Evolutionary conservation across 108 stramenopile genomes (phyloP).

Genomic region (Conticribra weissflogii): DNA sequence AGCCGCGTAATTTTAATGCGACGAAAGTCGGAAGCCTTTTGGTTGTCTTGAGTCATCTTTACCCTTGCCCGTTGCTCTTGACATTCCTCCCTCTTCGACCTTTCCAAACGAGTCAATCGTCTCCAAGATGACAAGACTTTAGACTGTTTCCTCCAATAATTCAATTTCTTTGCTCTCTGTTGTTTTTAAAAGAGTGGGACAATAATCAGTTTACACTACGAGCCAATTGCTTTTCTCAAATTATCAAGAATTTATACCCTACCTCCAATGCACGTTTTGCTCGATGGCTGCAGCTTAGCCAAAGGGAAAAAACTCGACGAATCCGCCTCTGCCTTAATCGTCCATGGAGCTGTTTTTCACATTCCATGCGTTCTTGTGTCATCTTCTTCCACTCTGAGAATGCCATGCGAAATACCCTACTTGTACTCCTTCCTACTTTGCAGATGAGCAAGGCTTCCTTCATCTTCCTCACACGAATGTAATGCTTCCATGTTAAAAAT

Average conservation of each 20-base stretch:
- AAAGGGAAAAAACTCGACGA: neutral
- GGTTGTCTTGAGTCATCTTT: neutral
- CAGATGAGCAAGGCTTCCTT: constrained; percentile 9
- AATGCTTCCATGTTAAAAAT: constrained; percentile 23
- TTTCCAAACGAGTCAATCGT: neutral
- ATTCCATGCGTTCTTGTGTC: neutral
- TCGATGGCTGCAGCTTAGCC: neutral
- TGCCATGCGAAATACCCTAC: constrained; percentile 16
- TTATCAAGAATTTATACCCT: neutral
- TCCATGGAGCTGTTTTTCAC: neutral
- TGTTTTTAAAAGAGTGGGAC: neutral
- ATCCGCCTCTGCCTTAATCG: neutral
- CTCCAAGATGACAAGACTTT: constrained; percentile 12
- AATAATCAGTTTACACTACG: neutral
- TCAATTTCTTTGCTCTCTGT: neutral
- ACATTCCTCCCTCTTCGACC: neutral
- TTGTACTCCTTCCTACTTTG: constrained; percentile 28
- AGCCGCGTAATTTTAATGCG: no score
- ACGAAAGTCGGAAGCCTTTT: neutral
- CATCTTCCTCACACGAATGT: constrained; percentile 6
- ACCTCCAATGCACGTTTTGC: neutral
- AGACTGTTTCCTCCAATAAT: neutral
- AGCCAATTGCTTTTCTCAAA: no score
- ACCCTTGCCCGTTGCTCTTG: neutral
- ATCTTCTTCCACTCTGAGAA: constrained; percentile 27